phyloP scores from a whole-genome alignment of 2,329 filamentous ascomycete genomes.

The Helotiales sp. region DNA sequence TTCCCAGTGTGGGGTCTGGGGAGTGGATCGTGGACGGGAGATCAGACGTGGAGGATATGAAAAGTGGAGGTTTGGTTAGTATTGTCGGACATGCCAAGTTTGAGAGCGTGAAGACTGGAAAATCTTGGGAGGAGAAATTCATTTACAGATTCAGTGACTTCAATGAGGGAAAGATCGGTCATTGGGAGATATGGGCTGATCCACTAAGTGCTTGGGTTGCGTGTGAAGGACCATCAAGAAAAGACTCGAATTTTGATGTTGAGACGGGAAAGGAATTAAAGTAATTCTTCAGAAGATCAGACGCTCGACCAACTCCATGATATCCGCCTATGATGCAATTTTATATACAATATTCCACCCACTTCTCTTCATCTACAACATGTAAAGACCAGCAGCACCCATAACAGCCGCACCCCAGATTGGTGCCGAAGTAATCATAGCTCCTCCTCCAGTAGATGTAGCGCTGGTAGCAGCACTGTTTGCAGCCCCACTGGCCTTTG shows the following conservation, averaged over 20 bases:
- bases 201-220: conserved; percentile 43
- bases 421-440: conserved; percentile 17
- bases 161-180: conserved; percentile 41
- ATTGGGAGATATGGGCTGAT: conserved; percentile 47
- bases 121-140: conserved; percentile 41
- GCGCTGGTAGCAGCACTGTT: not conserved
- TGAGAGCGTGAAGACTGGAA: conserved; percentile 39
- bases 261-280: no score
- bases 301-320: not conserved
- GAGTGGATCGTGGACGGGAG: conserved; percentile 36
- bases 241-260: no score
- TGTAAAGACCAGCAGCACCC: conserved; percentile 11
- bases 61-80: conserved; percentile 34
- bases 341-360: not conserved
- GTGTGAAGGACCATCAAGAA: not conserved
- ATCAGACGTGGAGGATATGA: conserved; percentile 14
- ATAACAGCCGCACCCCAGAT: conserved; percentile 13
- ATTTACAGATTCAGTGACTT: conserved; percentile 42
- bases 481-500: not conserved
- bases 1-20: not conserved
- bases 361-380: not conserved
- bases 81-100: conserved; percentile 39
- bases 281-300: no score
- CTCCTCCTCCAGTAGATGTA: not conserved
- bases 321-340: not conserved